Percentiles rank a stretch among this genome's conserved stretches.
phyloP scores from a whole-genome alignment of 2,329 filamentous ascomycete genomes.

The Hymenotorrendiella dingleyae region DNA sequence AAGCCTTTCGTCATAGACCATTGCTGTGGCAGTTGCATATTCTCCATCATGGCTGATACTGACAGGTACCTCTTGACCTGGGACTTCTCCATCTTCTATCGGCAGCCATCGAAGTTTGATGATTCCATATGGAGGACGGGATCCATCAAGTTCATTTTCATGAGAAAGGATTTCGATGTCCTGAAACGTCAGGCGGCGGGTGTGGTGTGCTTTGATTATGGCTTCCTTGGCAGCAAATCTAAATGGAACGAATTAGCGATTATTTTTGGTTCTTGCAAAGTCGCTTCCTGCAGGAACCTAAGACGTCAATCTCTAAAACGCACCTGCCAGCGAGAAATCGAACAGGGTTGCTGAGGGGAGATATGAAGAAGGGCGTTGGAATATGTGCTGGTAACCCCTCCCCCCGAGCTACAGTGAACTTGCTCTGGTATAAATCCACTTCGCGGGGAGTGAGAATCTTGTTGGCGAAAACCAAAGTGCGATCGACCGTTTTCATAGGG shows the following conservation, averaged over 20 bases:
- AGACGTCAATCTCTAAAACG: neutral
- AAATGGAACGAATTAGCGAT: no score
- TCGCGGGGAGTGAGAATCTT: slow-evolving; percentile 16
- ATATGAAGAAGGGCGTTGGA: no score
- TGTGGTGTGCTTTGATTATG: slow-evolving; percentile 62
- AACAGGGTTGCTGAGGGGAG: slow-evolving; percentile 6
- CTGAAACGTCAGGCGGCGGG: slow-evolving; percentile 54
- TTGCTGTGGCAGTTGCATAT: slow-evolving; percentile 62
- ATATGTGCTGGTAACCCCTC: no score
- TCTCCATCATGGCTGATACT: slow-evolving; percentile 86
- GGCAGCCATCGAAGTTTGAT: slow-evolving; percentile 19
- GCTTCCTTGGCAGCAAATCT: slow-evolving; percentile 65
- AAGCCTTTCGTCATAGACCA: no score
- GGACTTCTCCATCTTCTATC: slow-evolving; percentile 19
- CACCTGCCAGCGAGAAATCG: slow-evolving; percentile 24
- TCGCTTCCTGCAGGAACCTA: no score
- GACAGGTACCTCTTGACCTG: slow-evolving; percentile 54
- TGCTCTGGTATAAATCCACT: slow-evolving; percentile 2
- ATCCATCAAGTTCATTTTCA: slow-evolving; percentile 1
- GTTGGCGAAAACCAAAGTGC: slow-evolving; percentile 9
- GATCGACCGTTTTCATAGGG: no score
- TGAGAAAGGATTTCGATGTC: slow-evolving; percentile 44
- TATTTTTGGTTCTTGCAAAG: no score
- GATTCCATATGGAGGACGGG: slow-evolving; percentile 18
- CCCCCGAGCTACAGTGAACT: no score